Percentiles rank a stretch among this genome's conserved stretches.
phyloP scores from a whole-genome alignment of 495 filamentous ascomycete genomes.

The Aspergillus egyptiacus region DNA sequence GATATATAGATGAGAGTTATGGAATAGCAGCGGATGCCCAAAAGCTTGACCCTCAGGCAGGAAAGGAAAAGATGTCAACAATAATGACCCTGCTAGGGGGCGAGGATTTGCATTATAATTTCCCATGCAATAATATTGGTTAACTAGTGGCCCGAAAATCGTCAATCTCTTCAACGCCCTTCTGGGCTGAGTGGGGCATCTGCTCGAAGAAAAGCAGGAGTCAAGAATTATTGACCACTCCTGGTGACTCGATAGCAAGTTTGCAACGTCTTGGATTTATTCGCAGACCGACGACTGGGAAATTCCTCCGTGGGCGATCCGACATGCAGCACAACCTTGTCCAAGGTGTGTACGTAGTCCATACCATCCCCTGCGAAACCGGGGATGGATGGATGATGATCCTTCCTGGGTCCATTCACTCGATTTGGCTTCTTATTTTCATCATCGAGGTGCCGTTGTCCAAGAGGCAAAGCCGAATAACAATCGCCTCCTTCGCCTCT shows the following conservation, averaged over 20 bases:
- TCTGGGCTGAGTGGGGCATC: constrained; percentile 11
- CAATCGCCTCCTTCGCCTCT: neutral
- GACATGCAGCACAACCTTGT: neutral
- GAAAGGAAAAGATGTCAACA: constrained; percentile 2
- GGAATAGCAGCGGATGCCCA: neutral
- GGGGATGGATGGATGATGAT: neutral
- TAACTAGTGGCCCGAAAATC: constrained; percentile 7
- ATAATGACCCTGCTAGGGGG: constrained; percentile 2
- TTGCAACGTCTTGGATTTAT: too few relatives aligned
- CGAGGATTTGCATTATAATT: constrained; percentile 13
- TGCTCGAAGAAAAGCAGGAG: neutral
- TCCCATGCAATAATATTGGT: neutral
- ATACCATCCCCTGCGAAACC: neutral
- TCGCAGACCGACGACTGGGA: neutral
- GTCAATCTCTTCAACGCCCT: constrained; percentile 1
- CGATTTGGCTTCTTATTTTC: neutral
- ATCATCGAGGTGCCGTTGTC: too few relatives aligned
- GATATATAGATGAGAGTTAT: neutral
- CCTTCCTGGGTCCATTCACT: neutral
- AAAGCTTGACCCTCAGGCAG: constrained; percentile 1
- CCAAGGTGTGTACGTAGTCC: neutral
- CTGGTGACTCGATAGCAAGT: too few relatives aligned
- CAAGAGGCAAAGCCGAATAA: neutral
- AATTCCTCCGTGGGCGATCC: neutral
- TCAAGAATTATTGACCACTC: neutral